Conservation (phyloP, 2,329 filamentous ascomycete species). For the Karstenula rhodostoma region DNA sequence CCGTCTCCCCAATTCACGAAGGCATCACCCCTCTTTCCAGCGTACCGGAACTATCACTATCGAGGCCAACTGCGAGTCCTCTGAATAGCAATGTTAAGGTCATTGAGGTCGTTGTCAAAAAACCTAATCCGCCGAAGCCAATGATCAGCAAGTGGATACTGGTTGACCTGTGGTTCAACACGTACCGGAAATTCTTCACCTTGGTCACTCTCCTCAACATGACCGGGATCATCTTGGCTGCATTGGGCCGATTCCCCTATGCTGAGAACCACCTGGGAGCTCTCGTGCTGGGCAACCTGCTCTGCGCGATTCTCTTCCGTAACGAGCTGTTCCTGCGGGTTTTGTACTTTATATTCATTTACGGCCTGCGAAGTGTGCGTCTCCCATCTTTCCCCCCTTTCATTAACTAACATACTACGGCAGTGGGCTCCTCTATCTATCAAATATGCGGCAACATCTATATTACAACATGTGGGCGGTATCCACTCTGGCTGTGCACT, state of each 20-base stretch:
- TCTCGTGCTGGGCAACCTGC: conserved; percentile 43
- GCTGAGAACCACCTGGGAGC: conserved; percentile 45
- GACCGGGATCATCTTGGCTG: conserved; percentile 39
- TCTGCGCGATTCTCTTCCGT: conserved; percentile 41
- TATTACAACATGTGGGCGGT: conserved; percentile 45
- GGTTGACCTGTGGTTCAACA: conserved; percentile 47
- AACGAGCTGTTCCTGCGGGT: conserved; percentile 46
- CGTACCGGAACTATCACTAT: conserved; percentile 42
- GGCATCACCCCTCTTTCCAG: conserved; percentile 45
- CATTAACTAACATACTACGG: conserved; percentile 12
- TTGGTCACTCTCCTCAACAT: conserved; percentile 42
- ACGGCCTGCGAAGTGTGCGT: conserved; percentile 38
- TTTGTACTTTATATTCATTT: conserved; percentile 42
- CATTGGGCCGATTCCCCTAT: conserved; percentile 38
- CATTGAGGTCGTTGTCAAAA: conserved; percentile 27
- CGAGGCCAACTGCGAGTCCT: conserved; percentile 25
- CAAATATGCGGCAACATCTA: conserved; percentile 41
- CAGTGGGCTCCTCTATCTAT: conserved; percentile 45
- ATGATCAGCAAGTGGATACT: conserved; percentile 39
- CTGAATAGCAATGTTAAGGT: conserved; percentile 28
- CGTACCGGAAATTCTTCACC: conserved; percentile 47
- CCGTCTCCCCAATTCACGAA: conserved; percentile 42
- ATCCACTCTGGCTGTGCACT: conserved; percentile 48
- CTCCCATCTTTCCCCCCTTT: not conserved
- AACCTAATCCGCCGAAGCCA: conserved; percentile 22